These are phyloP conservation scores for Dillenia suffruticosa DNA, from an alignment of 164 flowering plant species.

Conservation along the genomic window DNA sequence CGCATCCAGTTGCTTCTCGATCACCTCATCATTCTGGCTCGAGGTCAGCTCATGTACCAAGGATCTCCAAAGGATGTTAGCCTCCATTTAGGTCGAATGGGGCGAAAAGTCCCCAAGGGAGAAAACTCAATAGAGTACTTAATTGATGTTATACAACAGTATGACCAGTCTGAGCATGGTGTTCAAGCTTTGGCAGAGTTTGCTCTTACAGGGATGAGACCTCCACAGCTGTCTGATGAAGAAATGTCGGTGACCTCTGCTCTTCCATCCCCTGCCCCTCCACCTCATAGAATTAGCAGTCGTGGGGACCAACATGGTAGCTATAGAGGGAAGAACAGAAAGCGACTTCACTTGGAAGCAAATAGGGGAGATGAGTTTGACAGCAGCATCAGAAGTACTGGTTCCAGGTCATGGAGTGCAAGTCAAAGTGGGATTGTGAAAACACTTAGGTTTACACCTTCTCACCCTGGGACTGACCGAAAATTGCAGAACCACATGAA, in stretches of 20 bases:
- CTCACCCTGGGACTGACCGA: slow-evolving; percentile 19
- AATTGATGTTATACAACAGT: slow-evolving; percentile 61
- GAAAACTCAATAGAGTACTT: slow-evolving; percentile 61
- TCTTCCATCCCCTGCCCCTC: slow-evolving; percentile 28
- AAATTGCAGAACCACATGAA: slow-evolving; percentile 28
- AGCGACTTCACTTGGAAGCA: slow-evolving; percentile 29
- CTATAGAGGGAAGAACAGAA: slow-evolving; percentile 1
- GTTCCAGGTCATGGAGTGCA: slow-evolving; percentile 53
- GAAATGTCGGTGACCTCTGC: slow-evolving; percentile 27
- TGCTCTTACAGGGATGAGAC: slow-evolving; percentile 55
- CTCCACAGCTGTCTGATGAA: slow-evolving; percentile 38
- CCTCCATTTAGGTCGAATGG: slow-evolving; percentile 48
- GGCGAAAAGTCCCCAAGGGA: slow-evolving; percentile 50
- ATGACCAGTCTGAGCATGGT: slow-evolving; percentile 59
- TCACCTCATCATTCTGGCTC: slow-evolving; percentile 60
- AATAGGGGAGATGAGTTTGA: slow-evolving; percentile 31
- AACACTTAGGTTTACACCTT: slow-evolving; percentile 40
- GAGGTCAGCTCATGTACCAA: slow-evolving; percentile 68
- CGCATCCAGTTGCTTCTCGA: slow-evolving; percentile 58
- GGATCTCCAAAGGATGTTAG: slow-evolving; percentile 57
- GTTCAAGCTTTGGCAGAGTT: slow-evolving; percentile 55
- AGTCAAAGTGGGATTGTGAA: slow-evolving; percentile 40
- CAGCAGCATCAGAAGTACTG: slow-evolving; percentile 53
- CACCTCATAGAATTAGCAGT: background rate
- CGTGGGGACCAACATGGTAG: background rate